These are phyloP conservation scores for Penicillium antarcticum DNA, from an alignment of 495 filamentous ascomycete species.

Conservation along the genomic window DNA sequence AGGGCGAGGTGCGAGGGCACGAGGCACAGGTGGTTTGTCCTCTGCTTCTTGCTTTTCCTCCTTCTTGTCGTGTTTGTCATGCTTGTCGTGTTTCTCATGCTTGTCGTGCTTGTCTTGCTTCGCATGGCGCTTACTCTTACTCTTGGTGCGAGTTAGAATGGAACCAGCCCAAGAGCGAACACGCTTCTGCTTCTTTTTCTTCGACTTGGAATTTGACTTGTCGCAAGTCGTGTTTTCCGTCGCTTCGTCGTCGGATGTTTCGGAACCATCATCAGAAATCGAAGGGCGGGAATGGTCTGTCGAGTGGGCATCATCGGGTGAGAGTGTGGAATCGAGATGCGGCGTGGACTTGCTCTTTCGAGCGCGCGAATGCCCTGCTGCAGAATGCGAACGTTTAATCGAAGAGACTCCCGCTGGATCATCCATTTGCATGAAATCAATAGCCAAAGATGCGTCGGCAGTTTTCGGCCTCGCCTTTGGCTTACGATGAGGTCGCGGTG, in stretches of 20 bases:
- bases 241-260: constrained; percentile 24
- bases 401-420: constrained; percentile 12
- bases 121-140: constrained; percentile 53
- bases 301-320: constrained; percentile 23
- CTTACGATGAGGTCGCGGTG: constrained; percentile 53
- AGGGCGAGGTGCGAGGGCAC: constrained; percentile 31
- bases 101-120: constrained; percentile 37
- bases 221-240: constrained; percentile 15
- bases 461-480: constrained; percentile 45
- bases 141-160: constrained; percentile 64
- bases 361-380: constrained; percentile 32
- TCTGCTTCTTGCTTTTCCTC: constrained; percentile 19
- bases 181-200: constrained; percentile 76
- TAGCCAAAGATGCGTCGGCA: constrained; percentile 48
- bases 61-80: constrained; percentile 32
- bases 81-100: constrained; percentile 12
- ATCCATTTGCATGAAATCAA: constrained; percentile 20
- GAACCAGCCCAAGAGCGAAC: constrained; percentile 79
- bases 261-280: constrained; percentile 33
- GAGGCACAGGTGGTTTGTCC: constrained; percentile 6
- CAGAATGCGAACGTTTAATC: constrained; percentile 36
- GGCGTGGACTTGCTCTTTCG: constrained; percentile 35
- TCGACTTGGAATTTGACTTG: constrained; percentile 40
- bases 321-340: constrained; percentile 23
- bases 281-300: constrained; percentile 28